phyloP scores from a whole-genome alignment of 306 rosid genomes.

The Malus asiatica region DNA sequence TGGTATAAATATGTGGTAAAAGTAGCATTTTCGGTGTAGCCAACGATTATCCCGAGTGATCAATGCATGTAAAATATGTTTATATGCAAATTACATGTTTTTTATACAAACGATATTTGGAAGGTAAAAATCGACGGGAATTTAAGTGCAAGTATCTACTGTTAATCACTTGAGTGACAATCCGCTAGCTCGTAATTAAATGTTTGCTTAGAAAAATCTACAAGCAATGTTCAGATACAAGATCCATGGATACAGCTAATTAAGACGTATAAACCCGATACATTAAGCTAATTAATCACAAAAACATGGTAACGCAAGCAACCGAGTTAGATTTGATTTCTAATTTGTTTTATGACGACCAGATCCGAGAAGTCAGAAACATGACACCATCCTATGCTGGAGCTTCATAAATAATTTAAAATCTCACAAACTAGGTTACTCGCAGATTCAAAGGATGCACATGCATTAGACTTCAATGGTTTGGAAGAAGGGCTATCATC shows the following conservation, averaged over 20 bases:
- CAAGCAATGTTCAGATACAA: neutral
- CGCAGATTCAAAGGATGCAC: neutral
- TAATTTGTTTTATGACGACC: neutral
- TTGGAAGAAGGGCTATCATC: neutral
- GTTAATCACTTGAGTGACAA: neutral
- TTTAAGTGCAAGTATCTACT: no score
- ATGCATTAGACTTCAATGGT: neutral
- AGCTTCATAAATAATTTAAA: neutral
- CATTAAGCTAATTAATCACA: neutral
- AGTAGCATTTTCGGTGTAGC: no score
- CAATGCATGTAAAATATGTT: no score
- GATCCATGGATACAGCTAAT: neutral
- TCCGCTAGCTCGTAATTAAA: neutral
- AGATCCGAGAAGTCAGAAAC: neutral
- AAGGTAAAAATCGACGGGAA: no score
- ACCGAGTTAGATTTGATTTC: neutral
- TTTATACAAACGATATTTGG: no score
- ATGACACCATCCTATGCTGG: neutral
- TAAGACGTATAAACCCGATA: no score
- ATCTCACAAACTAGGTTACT: neutral
- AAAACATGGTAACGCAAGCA: neutral
- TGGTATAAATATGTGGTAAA: no score
- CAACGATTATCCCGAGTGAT: no score
- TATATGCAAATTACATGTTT: no score
- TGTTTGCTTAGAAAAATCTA: neutral